Percentiles rank a stretch among this genome's conserved stretches.
Evolutionary conservation across 2,329 filamentous ascomycete species (phyloP).

Genomic region (Amauroascus verrucosus): DNA sequence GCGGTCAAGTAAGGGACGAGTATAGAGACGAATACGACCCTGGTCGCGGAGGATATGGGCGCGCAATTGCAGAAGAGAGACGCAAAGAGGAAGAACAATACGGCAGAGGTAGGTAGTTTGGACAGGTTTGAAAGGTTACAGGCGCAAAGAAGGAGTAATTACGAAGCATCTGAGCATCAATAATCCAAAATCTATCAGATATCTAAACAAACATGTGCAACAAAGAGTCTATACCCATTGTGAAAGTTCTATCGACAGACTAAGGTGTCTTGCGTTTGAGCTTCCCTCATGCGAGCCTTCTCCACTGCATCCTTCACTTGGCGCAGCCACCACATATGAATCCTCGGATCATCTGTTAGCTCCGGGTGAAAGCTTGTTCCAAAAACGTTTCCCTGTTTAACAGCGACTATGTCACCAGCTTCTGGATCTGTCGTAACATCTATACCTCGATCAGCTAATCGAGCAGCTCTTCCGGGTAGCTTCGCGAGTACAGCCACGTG

Average conservation of each 20-base stretch:
- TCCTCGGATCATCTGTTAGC: constrained; percentile 73
- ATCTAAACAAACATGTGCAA: background rate
- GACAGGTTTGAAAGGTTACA: background rate
- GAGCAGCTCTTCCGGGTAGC: constrained; percentile 44
- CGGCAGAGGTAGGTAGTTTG: constrained; percentile 43
- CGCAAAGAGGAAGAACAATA: constrained; percentile 51
- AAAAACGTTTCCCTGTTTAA: constrained; percentile 81
- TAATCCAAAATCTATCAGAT: constrained; percentile 11
- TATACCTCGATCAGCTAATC: constrained; percentile 37
- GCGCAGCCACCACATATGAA: constrained; percentile 87
- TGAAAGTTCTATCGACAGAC: constrained; percentile 9
- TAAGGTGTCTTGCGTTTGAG: constrained; percentile 1
- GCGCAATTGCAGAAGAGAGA: constrained; percentile 59
- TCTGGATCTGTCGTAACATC: constrained; percentile 33
- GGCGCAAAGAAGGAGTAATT: constrained; percentile 12
- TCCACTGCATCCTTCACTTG: constrained; percentile 48
- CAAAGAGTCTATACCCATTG: background rate
- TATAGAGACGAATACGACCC: constrained; percentile 96
- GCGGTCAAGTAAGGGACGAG: constrained; percentile 93
- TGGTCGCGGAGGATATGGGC: constrained; percentile 77
- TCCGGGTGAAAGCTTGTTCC: constrained; percentile 96
- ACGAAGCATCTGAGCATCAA: background rate
- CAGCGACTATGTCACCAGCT: constrained; percentile 68
- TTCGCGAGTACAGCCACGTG: constrained; percentile 51
- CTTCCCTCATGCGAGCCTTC: constrained; percentile 16